Evolutionary conservation across 148 eudicot species (phyloP).

Genomic region (Nyssa sinensis): DNA sequence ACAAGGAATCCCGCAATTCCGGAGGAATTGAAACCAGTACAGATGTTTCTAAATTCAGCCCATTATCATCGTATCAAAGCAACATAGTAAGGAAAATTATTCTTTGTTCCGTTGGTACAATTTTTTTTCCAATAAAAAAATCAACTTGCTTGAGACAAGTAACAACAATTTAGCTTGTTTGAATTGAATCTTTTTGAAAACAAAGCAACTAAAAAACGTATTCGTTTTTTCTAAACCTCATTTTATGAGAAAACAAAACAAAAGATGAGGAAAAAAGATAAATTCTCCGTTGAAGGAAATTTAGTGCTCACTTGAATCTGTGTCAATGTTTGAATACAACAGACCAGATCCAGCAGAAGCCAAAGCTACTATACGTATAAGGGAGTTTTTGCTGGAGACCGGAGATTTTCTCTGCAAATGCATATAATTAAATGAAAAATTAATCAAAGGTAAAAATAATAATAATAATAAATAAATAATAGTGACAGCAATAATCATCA

Average conservation of each 20-base stretch:
- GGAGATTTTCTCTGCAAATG: constrained; percentile 48
- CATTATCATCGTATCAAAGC: background rate
- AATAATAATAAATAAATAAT: background rate
- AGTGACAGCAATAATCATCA: too few species aligned
- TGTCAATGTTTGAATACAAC: constrained; percentile 28
- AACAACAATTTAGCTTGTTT: background rate
- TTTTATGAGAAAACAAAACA: background rate
- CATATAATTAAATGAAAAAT: background rate
- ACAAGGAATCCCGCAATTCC: constrained; percentile 26
- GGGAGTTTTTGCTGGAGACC: constrained; percentile 21
- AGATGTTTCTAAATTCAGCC: constrained; percentile 28
- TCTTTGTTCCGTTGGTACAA: background rate
- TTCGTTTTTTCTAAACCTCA: background rate
- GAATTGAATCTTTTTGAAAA: background rate
- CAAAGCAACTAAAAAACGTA: background rate
- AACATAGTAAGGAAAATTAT: background rate
- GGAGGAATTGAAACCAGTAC: constrained; percentile 39
- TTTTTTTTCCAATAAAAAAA: background rate
- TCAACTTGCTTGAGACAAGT: background rate
- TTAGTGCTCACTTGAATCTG: constrained; percentile 45
- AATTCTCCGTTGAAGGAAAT: background rate
- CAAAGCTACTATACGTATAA: constrained; percentile 43
- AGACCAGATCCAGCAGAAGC: constrained; percentile 67
- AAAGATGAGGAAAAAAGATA: background rate
- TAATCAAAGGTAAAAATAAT: background rate